Base-by-base conservation (phyloP, 768 basidiomycete genomes). In the Suillus spraguei region DNA sequence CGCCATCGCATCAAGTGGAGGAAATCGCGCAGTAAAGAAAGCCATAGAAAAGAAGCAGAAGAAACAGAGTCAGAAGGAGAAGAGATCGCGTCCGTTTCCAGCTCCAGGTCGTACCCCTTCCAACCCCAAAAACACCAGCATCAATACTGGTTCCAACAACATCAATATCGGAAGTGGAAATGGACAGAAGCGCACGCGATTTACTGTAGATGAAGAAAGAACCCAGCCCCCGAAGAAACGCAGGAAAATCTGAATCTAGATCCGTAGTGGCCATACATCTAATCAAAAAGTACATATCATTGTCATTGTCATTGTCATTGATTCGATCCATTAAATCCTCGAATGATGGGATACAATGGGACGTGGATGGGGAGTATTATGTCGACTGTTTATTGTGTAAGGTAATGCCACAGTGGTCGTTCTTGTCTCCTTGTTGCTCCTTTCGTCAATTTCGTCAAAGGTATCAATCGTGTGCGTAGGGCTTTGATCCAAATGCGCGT, bases 1-100 rank as follows among this genome's bases (percentile, higher is more conserved):
- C 32, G 90, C 90, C 8, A 81, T 95, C 49, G 88, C 90, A 5
- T 82, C 83, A 20, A 79, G 84, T 62, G 95, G 94, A 5, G 95
- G 96, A 9, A 87, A 85, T 66, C 77, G 82, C 4, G 93, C 94
- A 1, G 91, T 96, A 60, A 92, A 90, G 72, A 95, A 90, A 76
- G 92, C 87, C 6, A 87, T 97, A 35, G 92, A 92, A 69, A 96
- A 92, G 83, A 95, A 88, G 74, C 88, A 92, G 76, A 92, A 86
- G 75, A 97, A 95, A 80, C 79, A 89, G 22, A 83, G 83, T 59
- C 92, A 94, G 75, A 95, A 91, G 75, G 95, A 97, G 81, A 97
- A 96, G 77, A 90, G 86, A 70, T 88, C 84, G 62, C 80, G 94
- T 60, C 95, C 95, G 14, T 89, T 87, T 72, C 71, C 80, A 3